These are phyloP conservation scores for Gracilariopsis chorda DNA, from an alignment of 23 red algal genomes.

Conservation along the genomic window DNA sequence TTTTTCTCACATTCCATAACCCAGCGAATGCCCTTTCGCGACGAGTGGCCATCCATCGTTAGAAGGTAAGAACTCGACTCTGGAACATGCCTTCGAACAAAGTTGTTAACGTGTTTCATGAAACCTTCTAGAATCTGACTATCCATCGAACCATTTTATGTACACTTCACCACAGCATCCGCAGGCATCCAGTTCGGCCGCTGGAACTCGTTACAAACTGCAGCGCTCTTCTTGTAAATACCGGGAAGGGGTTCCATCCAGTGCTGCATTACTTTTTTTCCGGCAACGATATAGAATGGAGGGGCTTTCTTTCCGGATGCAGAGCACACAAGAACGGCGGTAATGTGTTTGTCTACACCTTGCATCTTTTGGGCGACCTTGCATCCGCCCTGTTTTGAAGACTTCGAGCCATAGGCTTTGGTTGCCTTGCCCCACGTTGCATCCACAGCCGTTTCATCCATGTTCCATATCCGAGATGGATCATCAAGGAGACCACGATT, in stretches of 20 bases:
- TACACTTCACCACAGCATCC: neutral
- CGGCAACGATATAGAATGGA: slow-evolving; percentile 20
- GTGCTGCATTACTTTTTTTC: neutral
- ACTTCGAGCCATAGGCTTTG: neutral
- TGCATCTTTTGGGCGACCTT: neutral
- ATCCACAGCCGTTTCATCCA: slow-evolving; percentile 13
- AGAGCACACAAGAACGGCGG: neutral
- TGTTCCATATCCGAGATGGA: neutral
- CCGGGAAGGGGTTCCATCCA: neutral
- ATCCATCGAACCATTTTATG: no score
- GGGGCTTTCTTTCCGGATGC: neutral
- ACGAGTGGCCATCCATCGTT: slow-evolving; percentile 12
- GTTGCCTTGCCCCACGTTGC: neutral
- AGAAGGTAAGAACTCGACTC: slow-evolving; percentile 8
- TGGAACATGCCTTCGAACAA: no score
- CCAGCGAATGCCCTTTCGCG: slow-evolving; percentile 18
- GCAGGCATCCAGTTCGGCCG: neutral
- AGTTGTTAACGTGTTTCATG: no score
- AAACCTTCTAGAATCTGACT: no score
- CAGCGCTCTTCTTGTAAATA: neutral
- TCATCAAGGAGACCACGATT: neutral
- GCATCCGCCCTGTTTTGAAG: neutral
- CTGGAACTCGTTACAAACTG: neutral
- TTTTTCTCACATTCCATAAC: neutral
- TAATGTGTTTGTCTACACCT: neutral